Conservation (phyloP, 2,329 filamentous ascomycete genomes). For the Fusarium proliferatum region DNA sequence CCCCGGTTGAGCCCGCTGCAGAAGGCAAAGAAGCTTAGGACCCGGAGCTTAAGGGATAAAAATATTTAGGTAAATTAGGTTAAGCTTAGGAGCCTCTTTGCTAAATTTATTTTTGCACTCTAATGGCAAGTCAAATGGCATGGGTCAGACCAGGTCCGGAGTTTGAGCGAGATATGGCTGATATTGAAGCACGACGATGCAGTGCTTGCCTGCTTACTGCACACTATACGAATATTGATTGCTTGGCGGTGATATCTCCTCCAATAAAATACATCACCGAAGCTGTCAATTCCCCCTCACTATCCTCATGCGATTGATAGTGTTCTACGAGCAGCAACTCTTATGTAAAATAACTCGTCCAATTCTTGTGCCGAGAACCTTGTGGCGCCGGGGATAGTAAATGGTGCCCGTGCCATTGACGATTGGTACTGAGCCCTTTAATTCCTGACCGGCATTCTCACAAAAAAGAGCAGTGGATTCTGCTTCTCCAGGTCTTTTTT, state of each 20-base stretch:
- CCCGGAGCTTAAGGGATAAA: neutral
- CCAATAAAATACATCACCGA: neutral
- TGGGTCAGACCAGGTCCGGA: constrained; percentile 1
- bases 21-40: neutral
- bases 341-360: constrained; percentile 6
- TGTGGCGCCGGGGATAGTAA: constrained; percentile 10
- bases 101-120: neutral
- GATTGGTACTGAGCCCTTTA: constrained; percentile 25
- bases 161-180: constrained; percentile 25
- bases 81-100: neutral
- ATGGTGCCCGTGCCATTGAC: constrained; percentile 31
- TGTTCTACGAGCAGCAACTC: neutral
- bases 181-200: constrained; percentile 18
- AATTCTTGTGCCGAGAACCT: neutral
- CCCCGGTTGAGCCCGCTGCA: constrained; percentile 1
- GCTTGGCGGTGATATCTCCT: neutral
- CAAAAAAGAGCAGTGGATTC: neutral
- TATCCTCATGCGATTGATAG: neutral
- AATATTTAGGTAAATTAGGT: neutral
- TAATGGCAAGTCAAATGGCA: neutral
- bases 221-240: constrained; percentile 16
- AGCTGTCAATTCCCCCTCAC: neutral
- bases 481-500: neutral
- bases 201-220: constrained; percentile 1
- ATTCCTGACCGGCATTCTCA: constrained; percentile 1